Percentiles rank a stretch among this genome's conserved stretches.
Evolutionary conservation across 2,329 filamentous ascomycete species (phyloP).

Genomic region (Chrysoporthe deuterocubensis): DNA sequence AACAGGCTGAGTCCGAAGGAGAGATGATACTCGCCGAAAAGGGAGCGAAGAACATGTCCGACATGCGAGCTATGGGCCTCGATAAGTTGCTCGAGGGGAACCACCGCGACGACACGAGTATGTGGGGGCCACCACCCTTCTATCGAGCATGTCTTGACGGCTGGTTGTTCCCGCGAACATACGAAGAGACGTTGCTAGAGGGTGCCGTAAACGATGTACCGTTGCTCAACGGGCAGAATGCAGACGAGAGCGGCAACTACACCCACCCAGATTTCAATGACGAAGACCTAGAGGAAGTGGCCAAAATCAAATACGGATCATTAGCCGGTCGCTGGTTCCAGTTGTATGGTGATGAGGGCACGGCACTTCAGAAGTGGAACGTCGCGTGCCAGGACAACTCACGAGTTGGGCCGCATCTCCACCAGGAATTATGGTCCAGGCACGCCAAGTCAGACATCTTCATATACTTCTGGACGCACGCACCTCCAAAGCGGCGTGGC

Average conservation of each 20-base stretch:
- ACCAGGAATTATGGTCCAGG: constrained; percentile 33
- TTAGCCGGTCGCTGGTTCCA: constrained; percentile 28
- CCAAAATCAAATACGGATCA: constrained; percentile 9
- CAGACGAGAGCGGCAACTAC: constrained; percentile 18
- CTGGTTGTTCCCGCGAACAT: constrained; percentile 16
- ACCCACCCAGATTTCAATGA: constrained; percentile 23
- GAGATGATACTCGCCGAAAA: constrained; percentile 29
- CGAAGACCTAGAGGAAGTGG: constrained; percentile 29
- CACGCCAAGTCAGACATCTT: constrained; percentile 35
- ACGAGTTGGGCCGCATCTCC: constrained; percentile 7
- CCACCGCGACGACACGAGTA: constrained; percentile 12
- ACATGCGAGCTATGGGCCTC: constrained; percentile 30
- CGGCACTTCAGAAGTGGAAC: constrained; percentile 35
- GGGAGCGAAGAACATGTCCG: constrained; percentile 32
- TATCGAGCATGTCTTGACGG: constrained; percentile 18
- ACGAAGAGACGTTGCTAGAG: constrained; percentile 10
- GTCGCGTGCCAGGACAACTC: constrained; percentile 29
- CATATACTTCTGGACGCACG: constrained; percentile 38
- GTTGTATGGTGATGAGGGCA: constrained; percentile 35
- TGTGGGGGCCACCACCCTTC: constrained; percentile 7
- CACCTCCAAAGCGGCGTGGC: constrained; percentile 33
- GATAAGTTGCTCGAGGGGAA: constrained; percentile 19
- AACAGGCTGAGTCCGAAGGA: constrained; percentile 31
- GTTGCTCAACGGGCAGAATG: constrained; percentile 14
- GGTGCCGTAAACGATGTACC: constrained; percentile 16